Evolutionary conservation across 495 filamentous ascomycete genomes (phyloP), one percentile per base, ranked within the genome.

Genomic region (Astrothelium subdiscretum): DNA sequence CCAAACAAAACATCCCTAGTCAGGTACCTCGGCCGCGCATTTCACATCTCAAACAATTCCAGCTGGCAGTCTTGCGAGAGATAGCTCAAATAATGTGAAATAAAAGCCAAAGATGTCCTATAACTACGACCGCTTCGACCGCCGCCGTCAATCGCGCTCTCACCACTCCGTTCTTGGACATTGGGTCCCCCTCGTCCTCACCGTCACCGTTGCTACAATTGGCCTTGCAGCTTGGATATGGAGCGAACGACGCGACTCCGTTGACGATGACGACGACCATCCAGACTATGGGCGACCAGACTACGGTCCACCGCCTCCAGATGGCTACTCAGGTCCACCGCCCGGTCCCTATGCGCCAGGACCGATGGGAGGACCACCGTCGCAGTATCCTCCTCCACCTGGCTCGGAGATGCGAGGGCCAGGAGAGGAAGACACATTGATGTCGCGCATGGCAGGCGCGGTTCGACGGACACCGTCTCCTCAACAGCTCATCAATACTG

Each of bases 191-290:
- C 76, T 96, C 51, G 85, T 85, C 58, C 70, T 95, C 63, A 96
- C 91, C 43, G 84, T 92, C 38, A 90, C 90, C 58, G 81, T 92
- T 66, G 91, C 91, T 38, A 88, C 91, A 26, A 81, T 88, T 59
- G 89, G 90, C 31, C 76, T 94, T 59, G 91, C 85, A 29, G 90
- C 91, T 26, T 97, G 92, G 92, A 83, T 92, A 31, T 95, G 90
- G 91, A 92, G 87, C 74, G 89, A 94, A 76, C 85, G 89, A 70
- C 82, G 76, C 62, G 86, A 85, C 62, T 79, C 87, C 67, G 87
- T 90, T 22, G 83, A 88, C 57, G 85, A 86, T 54, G 80, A 77
- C 59, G 69, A 75, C 59, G 59, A 62, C 13, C 38, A 59, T 20
- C 31, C 31, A 0, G 61, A 67, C 26, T 60, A 57, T 13, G 62